These are phyloP conservation scores for Heterobasidion irregulare DNA, from an alignment of 1,284 basidiomycete species.

Conservation along the genomic window DNA sequence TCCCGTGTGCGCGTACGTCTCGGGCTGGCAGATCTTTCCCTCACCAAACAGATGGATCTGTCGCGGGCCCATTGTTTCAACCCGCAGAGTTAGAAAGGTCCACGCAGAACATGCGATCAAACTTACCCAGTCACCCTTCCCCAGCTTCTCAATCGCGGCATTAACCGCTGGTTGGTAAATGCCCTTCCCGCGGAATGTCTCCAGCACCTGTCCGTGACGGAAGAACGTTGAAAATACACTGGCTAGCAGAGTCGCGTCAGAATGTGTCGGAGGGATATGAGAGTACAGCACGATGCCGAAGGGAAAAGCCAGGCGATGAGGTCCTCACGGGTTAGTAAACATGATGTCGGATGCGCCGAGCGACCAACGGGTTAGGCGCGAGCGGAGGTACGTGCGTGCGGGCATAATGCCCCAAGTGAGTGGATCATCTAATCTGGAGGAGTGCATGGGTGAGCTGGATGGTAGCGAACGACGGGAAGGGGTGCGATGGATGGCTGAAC, in stretches of 20 bases:
- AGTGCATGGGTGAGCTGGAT: background rate
- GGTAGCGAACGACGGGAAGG: conserved; percentile 6
- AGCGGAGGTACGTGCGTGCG: conserved; percentile 45
- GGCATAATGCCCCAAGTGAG: conserved; percentile 82
- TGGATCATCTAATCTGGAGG: conserved; percentile 62
- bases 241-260: conserved; percentile 26
- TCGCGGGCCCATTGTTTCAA: background rate
- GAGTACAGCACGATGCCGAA: conserved; percentile 5
- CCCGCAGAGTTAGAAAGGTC: background rate
- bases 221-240: conserved; percentile 82
- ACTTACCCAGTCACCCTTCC: conserved; percentile 80
- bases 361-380: conserved; percentile 72
- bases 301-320: conserved; percentile 2
- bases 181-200: conserved; percentile 86
- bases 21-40: conserved; percentile 81
- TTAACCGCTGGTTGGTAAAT: conserved; percentile 89
- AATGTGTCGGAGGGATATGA: background rate
- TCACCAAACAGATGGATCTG: conserved; percentile 94
- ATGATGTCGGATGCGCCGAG: conserved; percentile 91
- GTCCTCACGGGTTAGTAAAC: conserved; percentile 85
- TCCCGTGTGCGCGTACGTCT: conserved; percentile 36
- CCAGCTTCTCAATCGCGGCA: conserved; percentile 69
- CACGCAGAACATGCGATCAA: background rate
- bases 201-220: conserved; percentile 84
- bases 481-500: background rate